Base-by-base conservation (phyloP, 2,329 filamentous ascomycete species). In the Scytalidium lignicola region DNA sequence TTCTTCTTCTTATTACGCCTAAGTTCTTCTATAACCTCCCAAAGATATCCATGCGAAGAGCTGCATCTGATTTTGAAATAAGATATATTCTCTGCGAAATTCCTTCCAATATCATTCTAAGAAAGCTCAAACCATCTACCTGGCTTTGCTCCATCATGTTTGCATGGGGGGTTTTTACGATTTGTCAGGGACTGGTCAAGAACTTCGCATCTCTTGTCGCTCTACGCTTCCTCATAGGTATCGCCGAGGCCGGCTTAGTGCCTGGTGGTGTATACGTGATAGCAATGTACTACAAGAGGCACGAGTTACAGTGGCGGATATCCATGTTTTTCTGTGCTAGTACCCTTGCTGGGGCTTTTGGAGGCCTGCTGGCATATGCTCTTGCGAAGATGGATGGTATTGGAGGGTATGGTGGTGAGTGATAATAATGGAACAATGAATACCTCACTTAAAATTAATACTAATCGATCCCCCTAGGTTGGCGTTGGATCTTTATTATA, bases 211-310 rank as follows among this genome's bases (percentile, higher is more conserved):
- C 61, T 19, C 60, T 68, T 5, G 58, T 66, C 9, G 62, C 54
- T 8, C 58, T 58, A 41, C 58, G 67, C 19, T 65, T 70, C 48
- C 53, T 68, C 12, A 59, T 70, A 37, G 67, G 67, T 26, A 56
- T 69, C 17, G 67, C 67, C 29, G 67, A 69, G 52, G 70, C 70
- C 23, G 70, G 70, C 12, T 62, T 68, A 46, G 62, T 67, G 15
- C 66, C 67, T 10, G 55, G 49, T 2, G 43, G 28, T 23, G 42
- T 47, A 9, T 42, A 44, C 20, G 22, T 49, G 12, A 71, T 71
- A 0, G 72, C 71, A 17, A 71, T 70, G 60, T 78, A 74, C 59
- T 78, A 78, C 60, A 70, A 69, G 48, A 65, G 72, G 21, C 67
- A 73, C 53, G 74, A 78, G 57, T 69, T 74, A 32, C 73, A 76